Percentiles rank a stretch among this genome's conserved stretches.
phyloP scores from a whole-genome alignment of 768 basidiomycete species.

The Suillus discolor region DNA sequence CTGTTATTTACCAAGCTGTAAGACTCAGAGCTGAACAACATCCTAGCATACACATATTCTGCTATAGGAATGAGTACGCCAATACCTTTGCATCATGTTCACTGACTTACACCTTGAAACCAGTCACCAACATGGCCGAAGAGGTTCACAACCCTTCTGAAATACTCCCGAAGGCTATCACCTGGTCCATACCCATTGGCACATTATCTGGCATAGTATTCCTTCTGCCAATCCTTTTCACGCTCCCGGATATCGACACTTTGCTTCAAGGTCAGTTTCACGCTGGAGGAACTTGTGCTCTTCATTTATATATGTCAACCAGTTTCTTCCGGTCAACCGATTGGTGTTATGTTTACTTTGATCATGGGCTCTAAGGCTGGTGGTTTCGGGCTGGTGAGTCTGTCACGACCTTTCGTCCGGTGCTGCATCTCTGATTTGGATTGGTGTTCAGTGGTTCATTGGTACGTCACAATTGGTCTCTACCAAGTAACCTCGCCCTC shows the following conservation, averaged over 20 bases:
- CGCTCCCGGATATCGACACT: slow-evolving; percentile 57
- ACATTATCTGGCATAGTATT: slow-evolving; percentile 54
- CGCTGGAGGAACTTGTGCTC: not conserved
- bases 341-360: slow-evolving; percentile 64
- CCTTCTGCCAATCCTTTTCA: slow-evolving; percentile 66
- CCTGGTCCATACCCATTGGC: slow-evolving; percentile 56
- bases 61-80: slow-evolving; percentile 64
- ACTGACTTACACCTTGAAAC: slow-evolving; percentile 7
- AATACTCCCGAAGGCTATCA: slow-evolving; percentile 58
- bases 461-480: slow-evolving; percentile 28
- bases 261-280: slow-evolving; percentile 48
- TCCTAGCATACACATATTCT: slow-evolving; percentile 53
- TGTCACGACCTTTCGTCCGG: slow-evolving; percentile 5
- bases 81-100: not conserved
- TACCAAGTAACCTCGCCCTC: not conserved
- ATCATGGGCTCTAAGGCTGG: slow-evolving; percentile 64
- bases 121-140: slow-evolving; percentile 68
- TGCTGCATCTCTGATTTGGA: slow-evolving; percentile 1
- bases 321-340: slow-evolving; percentile 65
- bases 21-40: slow-evolving; percentile 20
- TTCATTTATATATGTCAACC: slow-evolving; percentile 11
- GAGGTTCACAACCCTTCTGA: slow-evolving; percentile 61
- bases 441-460: slow-evolving; percentile 42
- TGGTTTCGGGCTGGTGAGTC: slow-evolving; percentile 60
- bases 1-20: not conserved